Percentiles rank a stretch among this genome's conserved stretches.
phyloP scores from a whole-genome alignment of 2,329 filamentous ascomycete species.

The Fusarium pininemorale region DNA sequence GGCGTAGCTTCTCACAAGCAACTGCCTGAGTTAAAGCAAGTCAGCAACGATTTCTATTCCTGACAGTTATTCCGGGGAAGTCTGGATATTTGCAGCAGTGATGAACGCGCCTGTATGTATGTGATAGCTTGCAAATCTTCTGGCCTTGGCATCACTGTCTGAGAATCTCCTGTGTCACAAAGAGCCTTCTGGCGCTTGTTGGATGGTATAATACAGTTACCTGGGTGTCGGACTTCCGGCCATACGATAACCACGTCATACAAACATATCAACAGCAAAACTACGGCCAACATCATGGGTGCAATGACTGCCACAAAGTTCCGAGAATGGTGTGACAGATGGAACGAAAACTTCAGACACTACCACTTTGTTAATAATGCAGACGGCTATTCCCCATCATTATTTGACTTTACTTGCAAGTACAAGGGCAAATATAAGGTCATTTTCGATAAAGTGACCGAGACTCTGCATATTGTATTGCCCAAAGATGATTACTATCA shows the following conservation, averaged over 20 bases:
- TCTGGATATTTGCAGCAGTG: rapidly evolving
- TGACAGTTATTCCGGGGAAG: rapidly evolving
- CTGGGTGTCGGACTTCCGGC: rapidly evolving
- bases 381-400: neutral
- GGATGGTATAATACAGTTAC: neutral
- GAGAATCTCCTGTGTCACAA: neutral
- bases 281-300: neutral
- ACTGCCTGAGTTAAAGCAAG: rapidly evolving
- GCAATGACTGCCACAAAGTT: neutral
- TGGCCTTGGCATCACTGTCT: rapidly evolving
- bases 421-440: neutral
- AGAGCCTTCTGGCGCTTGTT: rapidly evolving
- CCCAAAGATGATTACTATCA: neutral
- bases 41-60: rapidly evolving
- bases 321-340: neutral
- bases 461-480: neutral
- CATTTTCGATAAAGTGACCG: neutral
- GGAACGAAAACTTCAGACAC: neutral
- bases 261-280: rapidly evolving
- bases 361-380: neutral
- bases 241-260: rapidly evolving
- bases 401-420: neutral
- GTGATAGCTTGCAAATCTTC: neutral
- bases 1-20: rapidly evolving
- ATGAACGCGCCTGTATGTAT: neutral